These are phyloP conservation scores for Colletotrichum trifolii DNA, from an alignment of 2,329 filamentous ascomycete species.

Conservation along the genomic window DNA sequence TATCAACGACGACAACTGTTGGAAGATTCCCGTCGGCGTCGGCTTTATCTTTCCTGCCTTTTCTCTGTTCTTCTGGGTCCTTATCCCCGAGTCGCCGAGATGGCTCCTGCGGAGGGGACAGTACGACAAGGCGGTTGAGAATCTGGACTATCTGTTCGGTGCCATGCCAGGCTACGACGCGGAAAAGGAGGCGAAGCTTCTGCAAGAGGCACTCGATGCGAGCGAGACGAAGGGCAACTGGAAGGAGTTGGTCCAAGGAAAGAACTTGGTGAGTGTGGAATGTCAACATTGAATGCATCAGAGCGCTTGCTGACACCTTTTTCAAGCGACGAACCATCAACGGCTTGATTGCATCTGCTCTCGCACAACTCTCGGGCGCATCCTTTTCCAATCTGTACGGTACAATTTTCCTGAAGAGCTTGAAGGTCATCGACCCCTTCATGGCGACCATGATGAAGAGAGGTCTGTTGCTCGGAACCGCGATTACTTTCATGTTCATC, in stretches of 20 bases:
- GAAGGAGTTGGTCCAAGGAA: slow-evolving; percentile 31
- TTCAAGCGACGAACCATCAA: slow-evolving; percentile 31
- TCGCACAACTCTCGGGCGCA: slow-evolving; percentile 36
- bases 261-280: slow-evolving; percentile 10
- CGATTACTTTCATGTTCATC: slow-evolving; percentile 37
- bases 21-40: slow-evolving; percentile 38
- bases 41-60: slow-evolving; percentile 37
- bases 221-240: slow-evolving; percentile 23
- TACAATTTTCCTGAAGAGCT: slow-evolving; percentile 38
- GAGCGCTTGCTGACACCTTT: no score
- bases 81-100: slow-evolving; percentile 43
- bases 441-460: slow-evolving; percentile 41
- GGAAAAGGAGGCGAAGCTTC: slow-evolving; percentile 34
- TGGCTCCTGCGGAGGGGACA: slow-evolving; percentile 42
- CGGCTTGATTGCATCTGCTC: slow-evolving; percentile 25
- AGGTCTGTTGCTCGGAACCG: slow-evolving; percentile 35
- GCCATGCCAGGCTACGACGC: slow-evolving; percentile 34
- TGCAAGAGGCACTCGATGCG: slow-evolving; percentile 32
- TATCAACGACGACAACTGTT: slow-evolving; percentile 33
- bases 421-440: slow-evolving; percentile 43
- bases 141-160: slow-evolving; percentile 36
- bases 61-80: slow-evolving; percentile 31
- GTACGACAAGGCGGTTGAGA: slow-evolving; percentile 33
- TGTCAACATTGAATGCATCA: neutral
- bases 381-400: slow-evolving; percentile 40